A percentile compares a stretch with the other conserved stretches of the same genome.
phyloP scores from a whole-genome alignment of 2,329 filamentous ascomycete genomes.

The Epichloe bromicola region DNA sequence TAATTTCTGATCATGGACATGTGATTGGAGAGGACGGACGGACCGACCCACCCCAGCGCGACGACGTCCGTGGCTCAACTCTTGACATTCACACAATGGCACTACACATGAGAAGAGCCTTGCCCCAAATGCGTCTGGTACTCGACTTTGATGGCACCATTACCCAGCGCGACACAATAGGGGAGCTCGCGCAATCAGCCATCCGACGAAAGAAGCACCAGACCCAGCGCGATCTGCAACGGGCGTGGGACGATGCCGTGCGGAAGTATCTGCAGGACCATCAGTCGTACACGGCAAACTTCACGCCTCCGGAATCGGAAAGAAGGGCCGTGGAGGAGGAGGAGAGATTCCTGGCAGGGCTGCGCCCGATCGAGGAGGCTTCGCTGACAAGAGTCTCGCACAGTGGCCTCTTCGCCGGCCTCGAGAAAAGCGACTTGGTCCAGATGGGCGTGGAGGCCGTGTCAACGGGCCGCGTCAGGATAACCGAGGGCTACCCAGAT shows the following conservation, averaged over 20 bases:
- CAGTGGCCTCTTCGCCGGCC: constrained; percentile 31
- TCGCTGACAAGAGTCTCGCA: constrained; percentile 32
- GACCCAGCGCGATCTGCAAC: constrained; percentile 19
- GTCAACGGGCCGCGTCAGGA: constrained; percentile 16
- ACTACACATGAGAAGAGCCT: neutral
- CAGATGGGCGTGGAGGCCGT: constrained; percentile 26
- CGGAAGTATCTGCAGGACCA: constrained; percentile 31
- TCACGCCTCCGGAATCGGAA: constrained; percentile 18
- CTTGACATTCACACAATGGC: no score
- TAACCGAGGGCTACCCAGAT: constrained; percentile 28
- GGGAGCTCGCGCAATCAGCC: constrained; percentile 30
- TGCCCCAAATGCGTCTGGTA: constrained; percentile 29
- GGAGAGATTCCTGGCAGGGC: constrained; percentile 28
- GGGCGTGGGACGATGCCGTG: constrained; percentile 33
- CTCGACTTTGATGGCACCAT: constrained; percentile 50
- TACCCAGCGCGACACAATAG: constrained; percentile 39
- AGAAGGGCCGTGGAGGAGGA: constrained; percentile 27
- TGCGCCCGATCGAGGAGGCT: constrained; percentile 30
- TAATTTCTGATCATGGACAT: no score
- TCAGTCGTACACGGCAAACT: constrained; percentile 21
- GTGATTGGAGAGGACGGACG: neutral
- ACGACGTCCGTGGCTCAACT: no score
- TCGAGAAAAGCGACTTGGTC: constrained; percentile 20
- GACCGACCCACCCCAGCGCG: no score
- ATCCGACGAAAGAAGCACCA: constrained; percentile 20